Base-by-base conservation (phyloP, 495 filamentous ascomycete species). In the Penicillium subrubescens region DNA sequence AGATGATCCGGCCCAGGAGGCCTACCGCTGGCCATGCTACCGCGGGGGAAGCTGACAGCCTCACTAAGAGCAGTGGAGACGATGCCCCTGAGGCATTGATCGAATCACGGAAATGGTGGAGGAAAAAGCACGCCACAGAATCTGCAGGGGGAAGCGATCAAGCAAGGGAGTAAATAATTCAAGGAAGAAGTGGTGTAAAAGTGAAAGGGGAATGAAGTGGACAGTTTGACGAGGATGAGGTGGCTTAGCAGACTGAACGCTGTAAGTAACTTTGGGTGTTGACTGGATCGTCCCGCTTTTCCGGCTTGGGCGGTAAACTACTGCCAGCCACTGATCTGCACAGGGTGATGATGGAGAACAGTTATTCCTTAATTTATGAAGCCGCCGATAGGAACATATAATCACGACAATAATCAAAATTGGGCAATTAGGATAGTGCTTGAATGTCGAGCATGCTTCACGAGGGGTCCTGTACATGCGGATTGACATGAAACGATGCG, bases 1-100 rank as follows among this genome's bases (percentile, higher is more conserved):
- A 72, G 81, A 81, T 76, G 83, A 81, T 79, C 78, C 71, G 78
- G 85, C 78, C 85, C 86, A 71, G 83, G 81, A 67, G 86, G 87
- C 81, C 90, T 89, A 78, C 88, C 90, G 75, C 79, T 81, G 79
- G 79, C 79, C 81, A 83, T 83, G 77, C 71, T 79, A 73, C 60
- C 73, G 67, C 70, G 71, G 74, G 72, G 72, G 57, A 71, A 78
- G 72, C 75, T 71, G 66, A 78, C 76, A 81, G 73, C 77, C 73
- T 75, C 72, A 77, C 63, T 75, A 66, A 55, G 61, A 54, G 65
- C 58, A 60, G 66, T 67, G 56, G 56, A 58, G 35, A 52, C 60
- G 52, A 66, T 74, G 75, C 74, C 78, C 78, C 75, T 79, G 78
- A 80, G 76, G 80, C 79, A 82, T 82, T 75, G 77, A 81, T 78